Conservation (phyloP, 768 basidiomycete species). For the Symmetrospora coprosmae region DNA sequence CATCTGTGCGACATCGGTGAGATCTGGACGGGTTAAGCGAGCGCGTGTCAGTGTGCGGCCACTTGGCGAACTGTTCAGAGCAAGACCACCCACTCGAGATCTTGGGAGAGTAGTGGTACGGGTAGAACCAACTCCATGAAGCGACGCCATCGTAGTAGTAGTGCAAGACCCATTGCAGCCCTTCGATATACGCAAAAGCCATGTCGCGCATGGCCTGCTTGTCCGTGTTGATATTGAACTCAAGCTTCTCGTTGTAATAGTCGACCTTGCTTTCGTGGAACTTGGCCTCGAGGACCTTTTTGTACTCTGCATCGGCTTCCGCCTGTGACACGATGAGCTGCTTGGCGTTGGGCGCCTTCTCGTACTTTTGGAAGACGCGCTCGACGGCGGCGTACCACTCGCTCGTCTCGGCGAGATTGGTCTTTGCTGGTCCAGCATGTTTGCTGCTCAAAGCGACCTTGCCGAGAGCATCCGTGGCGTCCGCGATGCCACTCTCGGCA, state of each 20-base stretch:
- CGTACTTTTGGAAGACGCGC: constrained; percentile 74
- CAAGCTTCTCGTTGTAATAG: constrained; percentile 86
- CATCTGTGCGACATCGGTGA: constrained; percentile 56
- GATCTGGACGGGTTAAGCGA: constrained; percentile 39
- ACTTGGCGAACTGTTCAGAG: neutral
- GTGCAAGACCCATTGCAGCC: constrained; percentile 96
- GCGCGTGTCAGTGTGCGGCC: neutral
- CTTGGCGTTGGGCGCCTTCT: constrained; percentile 61
- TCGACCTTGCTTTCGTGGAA: constrained; percentile 82
- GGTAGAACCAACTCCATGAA: constrained; percentile 97
- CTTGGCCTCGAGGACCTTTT: constrained; percentile 58
- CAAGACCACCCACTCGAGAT: constrained; percentile 58
- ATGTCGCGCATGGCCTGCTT: constrained; percentile 56
- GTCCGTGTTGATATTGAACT: constrained; percentile 55
- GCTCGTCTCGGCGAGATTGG: constrained; percentile 63
- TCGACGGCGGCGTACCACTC: constrained; percentile 51
- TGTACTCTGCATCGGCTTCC: constrained; percentile 63
- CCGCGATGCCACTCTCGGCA: constrained; percentile 9
- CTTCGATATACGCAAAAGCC: constrained; percentile 71
- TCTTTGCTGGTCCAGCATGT: constrained; percentile 37
- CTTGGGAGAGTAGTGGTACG: constrained; percentile 92
- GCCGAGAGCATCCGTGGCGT: neutral
- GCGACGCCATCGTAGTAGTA: constrained; percentile 97
- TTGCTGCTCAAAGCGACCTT: constrained; percentile 5
- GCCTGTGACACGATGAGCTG: constrained; percentile 43